Evolutionary conservation across 352 stramenopile species (phyloP).

Genomic region (Halophytophthora batemanensis): DNA sequence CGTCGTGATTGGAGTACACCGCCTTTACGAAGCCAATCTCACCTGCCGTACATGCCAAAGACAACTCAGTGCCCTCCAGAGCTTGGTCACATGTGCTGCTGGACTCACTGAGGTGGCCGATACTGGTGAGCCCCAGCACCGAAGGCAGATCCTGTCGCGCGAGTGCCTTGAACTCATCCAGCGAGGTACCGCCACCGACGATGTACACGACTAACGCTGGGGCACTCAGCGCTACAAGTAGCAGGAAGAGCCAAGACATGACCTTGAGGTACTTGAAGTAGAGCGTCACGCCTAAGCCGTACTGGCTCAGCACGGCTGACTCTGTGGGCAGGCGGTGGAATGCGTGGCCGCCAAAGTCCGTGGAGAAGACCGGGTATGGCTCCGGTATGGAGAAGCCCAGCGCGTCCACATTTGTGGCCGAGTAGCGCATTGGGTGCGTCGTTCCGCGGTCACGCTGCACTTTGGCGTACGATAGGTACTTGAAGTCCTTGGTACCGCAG

Average conservation of each 20-base stretch:
- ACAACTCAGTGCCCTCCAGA: slow-evolving; percentile 39
- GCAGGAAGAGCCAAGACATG: slow-evolving; percentile 79
- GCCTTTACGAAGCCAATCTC: slow-evolving; percentile 79
- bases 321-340: slow-evolving; percentile 76
- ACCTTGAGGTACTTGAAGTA: slow-evolving; percentile 90
- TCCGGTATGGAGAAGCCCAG: slow-evolving; percentile 54
- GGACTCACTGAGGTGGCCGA: slow-evolving; percentile 70
- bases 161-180: slow-evolving; percentile 57
- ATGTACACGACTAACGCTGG: slow-evolving; percentile 65
- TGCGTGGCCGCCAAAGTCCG: slow-evolving; percentile 73
- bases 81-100: slow-evolving; percentile 72
- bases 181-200: slow-evolving; percentile 51
- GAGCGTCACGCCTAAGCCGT: slow-evolving; percentile 69
- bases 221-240: slow-evolving; percentile 64
- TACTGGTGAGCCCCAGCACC: slow-evolving; percentile 75
- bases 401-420: slow-evolving; percentile 45
- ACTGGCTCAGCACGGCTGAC: slow-evolving; percentile 72
- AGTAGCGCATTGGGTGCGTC: slow-evolving; percentile 79
- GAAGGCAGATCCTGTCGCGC: slow-evolving; percentile 62
- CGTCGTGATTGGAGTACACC: slow-evolving; percentile 62
- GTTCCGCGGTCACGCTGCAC: slow-evolving; percentile 61
- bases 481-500: slow-evolving; percentile 68
- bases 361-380: slow-evolving; percentile 50
- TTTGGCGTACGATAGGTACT: slow-evolving; percentile 81
- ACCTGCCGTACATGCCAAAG: slow-evolving; percentile 59